phyloP scores from a whole-genome alignment of 306 rosid species.

The Corylus heterophylla region DNA sequence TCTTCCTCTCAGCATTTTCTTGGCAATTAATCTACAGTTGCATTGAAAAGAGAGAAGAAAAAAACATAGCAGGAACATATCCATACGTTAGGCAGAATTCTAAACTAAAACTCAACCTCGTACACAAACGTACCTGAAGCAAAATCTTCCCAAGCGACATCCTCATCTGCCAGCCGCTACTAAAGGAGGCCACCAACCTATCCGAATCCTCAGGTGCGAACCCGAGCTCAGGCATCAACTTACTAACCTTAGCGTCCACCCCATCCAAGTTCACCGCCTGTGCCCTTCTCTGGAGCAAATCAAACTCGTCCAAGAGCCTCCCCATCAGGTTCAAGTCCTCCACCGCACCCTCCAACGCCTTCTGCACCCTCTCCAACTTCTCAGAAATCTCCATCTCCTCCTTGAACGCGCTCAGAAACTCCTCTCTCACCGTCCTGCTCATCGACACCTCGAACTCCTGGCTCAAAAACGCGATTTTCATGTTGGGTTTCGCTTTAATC shows the following conservation, averaged over 20 bases:
- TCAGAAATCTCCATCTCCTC: slow-evolving; percentile 84
- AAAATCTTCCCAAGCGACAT: slow-evolving; percentile 98
- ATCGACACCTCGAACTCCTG: slow-evolving; percentile 89
- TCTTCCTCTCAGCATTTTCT: background rate
- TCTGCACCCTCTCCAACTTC: slow-evolving; percentile 86
- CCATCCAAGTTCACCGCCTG: slow-evolving; percentile 66
- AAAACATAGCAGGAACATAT: background rate
- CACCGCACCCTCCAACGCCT: slow-evolving; percentile 76
- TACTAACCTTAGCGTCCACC: slow-evolving; percentile 81
- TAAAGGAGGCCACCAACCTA: slow-evolving; percentile 90
- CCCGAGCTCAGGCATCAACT: slow-evolving; percentile 89
- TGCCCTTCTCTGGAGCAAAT: slow-evolving; percentile 78
- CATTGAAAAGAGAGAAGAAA: background rate
- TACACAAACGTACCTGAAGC: slow-evolving; percentile 63
- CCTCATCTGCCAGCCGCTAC: slow-evolving; percentile 99
- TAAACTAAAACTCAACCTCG: slow-evolving; percentile 18
- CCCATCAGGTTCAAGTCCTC: slow-evolving; percentile 94
- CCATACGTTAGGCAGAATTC: background rate
- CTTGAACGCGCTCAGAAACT: slow-evolving; percentile 80
- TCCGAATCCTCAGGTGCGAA: slow-evolving; percentile 79
- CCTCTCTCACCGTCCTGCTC: slow-evolving; percentile 89
- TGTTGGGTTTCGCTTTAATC: slow-evolving; percentile 64
- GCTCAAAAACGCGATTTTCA: slow-evolving; percentile 87
- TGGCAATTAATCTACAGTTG: slow-evolving; percentile 7
- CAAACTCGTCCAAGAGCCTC: slow-evolving; percentile 90